Evolutionary conservation across 148 eudicot species (phyloP).

Genomic region (Rhododendron henanense): DNA sequence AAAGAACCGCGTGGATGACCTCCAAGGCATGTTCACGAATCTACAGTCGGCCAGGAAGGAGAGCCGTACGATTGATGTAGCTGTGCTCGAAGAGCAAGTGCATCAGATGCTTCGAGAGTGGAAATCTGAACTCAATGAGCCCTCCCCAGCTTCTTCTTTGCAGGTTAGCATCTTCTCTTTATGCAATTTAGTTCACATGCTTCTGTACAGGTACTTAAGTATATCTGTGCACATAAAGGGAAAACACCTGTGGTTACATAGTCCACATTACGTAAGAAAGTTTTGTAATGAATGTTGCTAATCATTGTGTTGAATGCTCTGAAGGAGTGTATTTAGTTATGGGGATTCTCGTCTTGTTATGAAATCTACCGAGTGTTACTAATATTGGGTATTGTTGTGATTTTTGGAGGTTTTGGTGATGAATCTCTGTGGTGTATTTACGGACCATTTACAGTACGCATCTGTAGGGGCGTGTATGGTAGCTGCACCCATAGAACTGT

Average conservation of each 20-base stretch:
- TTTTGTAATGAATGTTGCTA: neutral
- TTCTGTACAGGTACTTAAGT: neutral
- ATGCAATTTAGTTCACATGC: neutral
- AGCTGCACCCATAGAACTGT: neutral
- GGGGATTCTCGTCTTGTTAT: neutral
- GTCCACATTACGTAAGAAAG: neutral
- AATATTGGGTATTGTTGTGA: neutral
- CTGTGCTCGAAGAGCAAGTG: slow-evolving; percentile 82
- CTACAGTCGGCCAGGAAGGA: slow-evolving; percentile 86
- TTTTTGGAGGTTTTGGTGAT: neutral
- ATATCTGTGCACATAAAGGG: neutral
- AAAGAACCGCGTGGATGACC: slow-evolving; percentile 93
- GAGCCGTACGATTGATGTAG: slow-evolving; percentile 64
- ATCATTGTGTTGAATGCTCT: neutral
- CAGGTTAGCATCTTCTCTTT: slow-evolving; percentile 27
- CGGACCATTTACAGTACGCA: neutral
- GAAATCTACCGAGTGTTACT: neutral
- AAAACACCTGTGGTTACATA: neutral
- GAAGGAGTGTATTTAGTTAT: neutral
- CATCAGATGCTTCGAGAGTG: slow-evolving; percentile 93
- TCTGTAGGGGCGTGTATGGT: neutral
- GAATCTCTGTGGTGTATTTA: neutral
- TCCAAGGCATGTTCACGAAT: slow-evolving; percentile 78
- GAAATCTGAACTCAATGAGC: slow-evolving; percentile 87
- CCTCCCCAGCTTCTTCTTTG: slow-evolving; percentile 86